Percentiles rank a stretch among this genome's conserved stretches.
These are phyloP conservation scores for Vaccinium macrocarpon DNA, from an alignment of 148 eudicot genomes.

Conservation along the genomic window DNA sequence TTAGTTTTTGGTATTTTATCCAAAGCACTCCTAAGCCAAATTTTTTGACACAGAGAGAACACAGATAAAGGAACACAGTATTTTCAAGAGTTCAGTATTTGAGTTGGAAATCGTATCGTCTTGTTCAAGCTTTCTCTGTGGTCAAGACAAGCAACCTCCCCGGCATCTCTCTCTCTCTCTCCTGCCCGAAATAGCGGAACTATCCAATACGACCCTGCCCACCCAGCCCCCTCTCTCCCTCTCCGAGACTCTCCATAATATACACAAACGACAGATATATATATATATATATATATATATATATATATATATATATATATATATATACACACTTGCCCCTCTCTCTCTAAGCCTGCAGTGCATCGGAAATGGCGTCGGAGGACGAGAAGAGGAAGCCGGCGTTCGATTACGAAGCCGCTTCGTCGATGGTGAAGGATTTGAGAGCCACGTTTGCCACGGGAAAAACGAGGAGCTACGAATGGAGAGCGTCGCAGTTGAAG, in stretches of 20 bases:
- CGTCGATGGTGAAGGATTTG: conserved; percentile 45
- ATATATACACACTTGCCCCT: neutral
- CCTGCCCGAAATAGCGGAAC: neutral
- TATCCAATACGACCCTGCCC: neutral
- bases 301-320: neutral
- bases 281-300: neutral
- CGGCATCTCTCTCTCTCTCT: neutral
- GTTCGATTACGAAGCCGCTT: conserved; percentile 36
- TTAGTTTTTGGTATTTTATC: too few relatives aligned
- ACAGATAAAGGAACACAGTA: too few relatives aligned
- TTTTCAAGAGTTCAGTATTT: too few relatives aligned
- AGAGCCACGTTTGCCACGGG: conserved; percentile 36
- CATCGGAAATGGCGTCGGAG: conserved; percentile 10
- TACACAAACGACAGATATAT: neutral
- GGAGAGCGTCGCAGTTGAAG: conserved; percentile 70
- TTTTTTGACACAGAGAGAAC: too few relatives aligned
- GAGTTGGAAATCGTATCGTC: neutral
- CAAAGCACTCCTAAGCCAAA: too few relatives aligned
- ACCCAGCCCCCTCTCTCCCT: neutral
- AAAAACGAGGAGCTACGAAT: conserved; percentile 60
- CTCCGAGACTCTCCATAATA: neutral
- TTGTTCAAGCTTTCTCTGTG: neutral
- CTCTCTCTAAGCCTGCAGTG: neutral
- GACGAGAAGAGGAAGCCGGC: conserved; percentile 20
- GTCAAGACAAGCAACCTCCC: neutral